These are phyloP conservation scores for Kwoniella newhampshirensis DNA, from an alignment of 768 basidiomycete species.

Conservation along the genomic window DNA sequence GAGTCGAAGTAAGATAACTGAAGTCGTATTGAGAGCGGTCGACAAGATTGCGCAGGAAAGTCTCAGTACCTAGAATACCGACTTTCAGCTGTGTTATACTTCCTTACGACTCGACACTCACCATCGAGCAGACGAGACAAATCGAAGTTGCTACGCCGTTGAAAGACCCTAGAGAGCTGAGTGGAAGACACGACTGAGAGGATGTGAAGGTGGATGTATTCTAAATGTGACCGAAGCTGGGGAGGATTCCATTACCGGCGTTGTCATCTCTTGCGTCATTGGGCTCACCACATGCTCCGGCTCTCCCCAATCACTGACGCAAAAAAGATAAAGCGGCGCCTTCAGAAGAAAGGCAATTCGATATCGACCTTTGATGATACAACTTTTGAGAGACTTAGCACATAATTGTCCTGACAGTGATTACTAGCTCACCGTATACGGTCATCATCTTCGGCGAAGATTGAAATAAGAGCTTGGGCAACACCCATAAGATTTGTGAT, in stretches of 20 bases:
- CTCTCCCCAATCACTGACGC: constrained; percentile 88
- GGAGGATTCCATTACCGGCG: too few species aligned
- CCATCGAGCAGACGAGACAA: constrained; percentile 57
- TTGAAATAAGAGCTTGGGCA: constrained; percentile 92
- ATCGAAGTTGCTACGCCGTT: constrained; percentile 88
- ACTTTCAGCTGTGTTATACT: neutral
- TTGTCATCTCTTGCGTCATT: neutral
- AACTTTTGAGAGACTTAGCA: constrained; percentile 58
- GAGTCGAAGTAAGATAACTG: constrained; percentile 74
- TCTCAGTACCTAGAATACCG: constrained; percentile 66
- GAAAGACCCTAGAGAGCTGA: constrained; percentile 82
- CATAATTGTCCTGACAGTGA: too few species aligned
- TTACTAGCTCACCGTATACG: constrained; percentile 54
- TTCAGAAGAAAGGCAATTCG: constrained; percentile 84
- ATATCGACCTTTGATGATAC: constrained; percentile 76
- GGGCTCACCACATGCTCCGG: constrained; percentile 88
- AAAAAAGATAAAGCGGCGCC: constrained; percentile 86
- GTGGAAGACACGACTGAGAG: constrained; percentile 81
- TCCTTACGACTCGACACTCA: constrained; percentile 14
- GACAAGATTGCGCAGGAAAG: constrained; percentile 72
- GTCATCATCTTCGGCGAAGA: constrained; percentile 90
- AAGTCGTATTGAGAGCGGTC: constrained; percentile 72
- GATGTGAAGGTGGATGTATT: constrained; percentile 92
- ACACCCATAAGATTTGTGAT: constrained; percentile 81
- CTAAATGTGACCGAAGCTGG: constrained; percentile 88